Evolutionary conservation across 192 early-diverging fungal genomes (phyloP).

Genomic region (Backusella morwellensis): DNA sequence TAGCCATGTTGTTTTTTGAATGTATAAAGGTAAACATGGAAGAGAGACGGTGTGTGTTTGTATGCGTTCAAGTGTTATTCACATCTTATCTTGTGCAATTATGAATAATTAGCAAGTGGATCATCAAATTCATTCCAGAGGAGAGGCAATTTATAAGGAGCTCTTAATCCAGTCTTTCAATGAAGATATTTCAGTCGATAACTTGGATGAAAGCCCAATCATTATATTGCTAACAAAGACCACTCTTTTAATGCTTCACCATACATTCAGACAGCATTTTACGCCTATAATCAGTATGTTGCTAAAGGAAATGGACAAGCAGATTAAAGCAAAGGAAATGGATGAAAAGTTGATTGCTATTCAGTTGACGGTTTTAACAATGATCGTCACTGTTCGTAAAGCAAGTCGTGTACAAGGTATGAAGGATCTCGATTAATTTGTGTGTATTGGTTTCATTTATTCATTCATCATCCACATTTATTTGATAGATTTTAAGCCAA

Average conservation of each 20-base stretch:
- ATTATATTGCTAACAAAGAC: slow-evolving; percentile 43
- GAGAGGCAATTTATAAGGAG: slow-evolving; percentile 42
- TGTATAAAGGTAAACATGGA: slow-evolving; percentile 59
- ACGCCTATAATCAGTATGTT: slow-evolving; percentile 43
- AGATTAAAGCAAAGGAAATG: slow-evolving; percentile 32
- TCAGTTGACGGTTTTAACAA: slow-evolving; percentile 38
- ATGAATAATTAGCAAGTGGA: slow-evolving; percentile 38
- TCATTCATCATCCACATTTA: not conserved
- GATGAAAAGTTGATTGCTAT: slow-evolving; percentile 40
- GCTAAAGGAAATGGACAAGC: slow-evolving; percentile 23
- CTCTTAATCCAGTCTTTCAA: slow-evolving; percentile 35
- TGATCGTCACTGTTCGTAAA: slow-evolving; percentile 53
- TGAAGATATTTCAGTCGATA: slow-evolving; percentile 31
- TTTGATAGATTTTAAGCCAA: slow-evolving; percentile 42
- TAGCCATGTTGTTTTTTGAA: slow-evolving; percentile 83
- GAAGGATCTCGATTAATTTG: no score
- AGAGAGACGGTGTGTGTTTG: not conserved
- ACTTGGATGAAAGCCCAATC: slow-evolving; percentile 32
- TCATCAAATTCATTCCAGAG: slow-evolving; percentile 49
- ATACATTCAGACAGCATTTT: slow-evolving; percentile 48
- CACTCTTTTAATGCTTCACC: slow-evolving; percentile 50
- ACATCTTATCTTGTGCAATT: not conserved
- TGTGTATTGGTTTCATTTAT: not conserved
- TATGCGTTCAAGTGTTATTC: not conserved
- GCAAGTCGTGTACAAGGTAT: slow-evolving; percentile 50